Evolutionary conservation across 179 eudicot species (phyloP).

Genomic region (Spinacia oleracea): DNA sequence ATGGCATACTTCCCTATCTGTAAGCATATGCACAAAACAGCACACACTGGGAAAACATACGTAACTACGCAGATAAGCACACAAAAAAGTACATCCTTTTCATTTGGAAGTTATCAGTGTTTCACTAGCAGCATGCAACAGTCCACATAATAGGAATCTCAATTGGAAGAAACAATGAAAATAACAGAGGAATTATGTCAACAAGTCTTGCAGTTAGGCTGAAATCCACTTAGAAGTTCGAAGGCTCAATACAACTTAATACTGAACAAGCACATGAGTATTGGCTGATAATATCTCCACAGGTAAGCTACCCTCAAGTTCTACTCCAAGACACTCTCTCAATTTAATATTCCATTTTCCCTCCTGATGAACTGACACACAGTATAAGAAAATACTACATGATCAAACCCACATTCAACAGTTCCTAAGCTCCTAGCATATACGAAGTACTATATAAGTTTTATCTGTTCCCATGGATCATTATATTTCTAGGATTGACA

Average conservation of each 20-base stretch:
- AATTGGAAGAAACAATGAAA: not conserved
- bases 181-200: not conserved
- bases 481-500: not conserved
- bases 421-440: not conserved
- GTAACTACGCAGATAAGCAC: not conserved
- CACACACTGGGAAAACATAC: slow-evolving; percentile 2
- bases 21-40: not conserved
- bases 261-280: not conserved
- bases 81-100: not conserved
- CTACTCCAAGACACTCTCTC: not conserved
- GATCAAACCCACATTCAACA: not conserved
- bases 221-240: not conserved
- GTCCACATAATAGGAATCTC: not conserved
- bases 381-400: not conserved
- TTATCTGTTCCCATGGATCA: not conserved
- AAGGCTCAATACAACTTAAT: not conserved
- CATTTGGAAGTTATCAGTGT: no score
- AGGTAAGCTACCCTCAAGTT: not conserved
- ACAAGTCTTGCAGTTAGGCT: not conserved
- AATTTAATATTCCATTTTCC: no score
- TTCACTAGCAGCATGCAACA: not conserved
- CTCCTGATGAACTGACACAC: not conserved
- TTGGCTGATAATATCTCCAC: not conserved
- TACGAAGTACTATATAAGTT: no score
- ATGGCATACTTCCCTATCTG: slow-evolving; percentile 7